phyloP scores from a whole-genome alignment of 2,329 filamentous ascomycete species.

The Aquanectria penicillioides region DNA sequence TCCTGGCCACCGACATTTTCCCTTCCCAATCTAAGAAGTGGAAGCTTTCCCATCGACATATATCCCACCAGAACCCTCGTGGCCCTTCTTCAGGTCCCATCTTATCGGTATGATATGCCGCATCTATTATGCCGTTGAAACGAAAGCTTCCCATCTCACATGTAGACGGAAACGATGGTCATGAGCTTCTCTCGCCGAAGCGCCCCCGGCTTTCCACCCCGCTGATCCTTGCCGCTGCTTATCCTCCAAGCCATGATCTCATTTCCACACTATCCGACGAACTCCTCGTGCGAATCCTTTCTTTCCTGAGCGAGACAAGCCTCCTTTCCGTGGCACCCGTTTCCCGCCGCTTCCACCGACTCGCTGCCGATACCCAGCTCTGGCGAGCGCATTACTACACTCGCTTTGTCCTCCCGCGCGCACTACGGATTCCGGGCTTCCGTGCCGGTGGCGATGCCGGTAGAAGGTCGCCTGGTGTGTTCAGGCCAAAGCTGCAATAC shows the following conservation, averaged over 20 bases:
- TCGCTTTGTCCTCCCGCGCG: conserved; percentile 85
- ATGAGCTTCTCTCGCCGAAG: conserved; percentile 32
- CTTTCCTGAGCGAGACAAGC: conserved; percentile 75
- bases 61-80: neutral
- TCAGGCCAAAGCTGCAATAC: conserved; percentile 53
- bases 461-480: conserved; percentile 15
- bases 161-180: conserved; percentile 7
- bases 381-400: conserved; percentile 93
- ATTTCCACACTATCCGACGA: conserved; percentile 86
- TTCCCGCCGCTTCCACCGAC: conserved; percentile 78
- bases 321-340: conserved; percentile 72
- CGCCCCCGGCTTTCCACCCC: conserved; percentile 34
- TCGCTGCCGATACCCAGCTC: conserved; percentile 84
- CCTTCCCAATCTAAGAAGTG: too few species aligned
- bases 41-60: conserved; percentile 7
- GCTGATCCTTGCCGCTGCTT: conserved; percentile 3
- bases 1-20: conserved; percentile 41
- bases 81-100: conserved; percentile 19
- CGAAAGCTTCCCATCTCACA: conserved; percentile 30
- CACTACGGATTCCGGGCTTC: conserved; percentile 77
- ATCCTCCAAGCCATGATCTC: conserved; percentile 58
- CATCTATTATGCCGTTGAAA: conserved; percentile 36
- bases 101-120: conserved; percentile 20
- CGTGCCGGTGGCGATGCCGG: conserved; percentile 47
- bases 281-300: conserved; percentile 84